phyloP scores from a whole-genome alignment of 225 moss, liverwort and hornwort genomes.

The Takakia lepidozioides region DNA sequence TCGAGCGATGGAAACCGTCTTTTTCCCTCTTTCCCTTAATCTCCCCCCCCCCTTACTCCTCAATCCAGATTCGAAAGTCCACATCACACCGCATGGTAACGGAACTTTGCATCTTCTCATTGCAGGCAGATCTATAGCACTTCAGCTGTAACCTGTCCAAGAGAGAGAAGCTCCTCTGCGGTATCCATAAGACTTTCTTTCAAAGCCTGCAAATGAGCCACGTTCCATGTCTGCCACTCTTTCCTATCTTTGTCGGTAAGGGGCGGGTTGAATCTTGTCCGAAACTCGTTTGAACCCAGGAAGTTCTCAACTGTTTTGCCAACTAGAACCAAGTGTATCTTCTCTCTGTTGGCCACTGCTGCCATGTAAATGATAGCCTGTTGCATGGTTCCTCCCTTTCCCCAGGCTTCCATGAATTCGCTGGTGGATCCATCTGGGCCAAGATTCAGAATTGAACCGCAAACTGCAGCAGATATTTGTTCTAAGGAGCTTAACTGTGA shows the following conservation, averaged over 20 bases:
- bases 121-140: too few species aligned
- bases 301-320: slow-evolving; percentile 47
- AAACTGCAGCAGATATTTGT: slow-evolving; percentile 33
- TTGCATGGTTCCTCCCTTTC: slow-evolving; percentile 21
- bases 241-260: slow-evolving; percentile 24
- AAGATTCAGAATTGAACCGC: slow-evolving; percentile 38
- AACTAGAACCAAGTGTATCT: slow-evolving; percentile 53
- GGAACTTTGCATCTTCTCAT: too few species aligned
- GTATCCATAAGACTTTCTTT: slow-evolving; percentile 36
- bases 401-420: slow-evolving; percentile 37
- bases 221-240: slow-evolving; percentile 50
- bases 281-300: slow-evolving; percentile 44
- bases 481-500: slow-evolving; percentile 10
- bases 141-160: slow-evolving; percentile 35
- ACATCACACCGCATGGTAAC: too few species aligned
- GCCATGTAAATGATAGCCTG: slow-evolving; percentile 45
- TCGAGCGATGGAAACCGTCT: too few species aligned
- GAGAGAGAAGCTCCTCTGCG: slow-evolving; percentile 31
- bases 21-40: too few species aligned
- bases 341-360: slow-evolving; percentile 23
- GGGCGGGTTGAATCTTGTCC: slow-evolving; percentile 40
- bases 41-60: too few species aligned
- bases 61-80: too few species aligned
- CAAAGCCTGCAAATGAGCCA: slow-evolving; percentile 32
- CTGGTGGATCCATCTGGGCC: slow-evolving; percentile 17